Base-by-base conservation (phyloP, 768 basidiomycete genomes). In the Mycena pura region DNA sequence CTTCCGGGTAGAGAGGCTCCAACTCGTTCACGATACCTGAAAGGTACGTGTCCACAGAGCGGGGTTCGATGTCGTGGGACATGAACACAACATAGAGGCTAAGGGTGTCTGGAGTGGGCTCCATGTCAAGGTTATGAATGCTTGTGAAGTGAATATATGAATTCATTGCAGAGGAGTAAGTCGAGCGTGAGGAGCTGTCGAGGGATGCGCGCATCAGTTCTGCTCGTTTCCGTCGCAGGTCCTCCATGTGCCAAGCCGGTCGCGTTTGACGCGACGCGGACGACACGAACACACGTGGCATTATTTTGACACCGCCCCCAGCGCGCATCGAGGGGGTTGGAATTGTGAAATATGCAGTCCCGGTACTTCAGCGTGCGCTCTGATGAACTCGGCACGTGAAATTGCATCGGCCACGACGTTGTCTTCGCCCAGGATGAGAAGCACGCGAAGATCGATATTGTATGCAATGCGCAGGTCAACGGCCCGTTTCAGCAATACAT, bases 21-120 rank as follows among this genome's bases (percentile, higher is more conserved):
- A 81, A 71, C 19, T 72, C 57, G 28, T 70, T 73, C 56, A 73
- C 73, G 19, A 78, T 77, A 9, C 79, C 77, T 5, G 76, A 77
- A 0, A 81, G 65, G 59, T 81, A 81, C 5, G 59, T 45, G 45
- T 55, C 48, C 25, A 74, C 70, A 0, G 75, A 73, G 3, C n/a
- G 6, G 77, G 77, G 14, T 74, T 50, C 41, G n/a, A n/a, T n/a
- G n/a, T n/a, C n/a, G n/a, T n/a, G n/a, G n/a, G n/a, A n/a, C n/a
- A n/a, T n/a, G n/a, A n/a, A 80, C 10, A 72, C 68, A 3, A 71
- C 60, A 62, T 59, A 80, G 34, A 73, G 71, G 5, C 61, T 67
- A 5, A 81, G 50, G 0, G 78, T 77, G 50, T 78, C 71, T 0
- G 64, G 53, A 3, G 71, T 73, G 3, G 69, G 76, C 22, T 71